These are phyloP conservation scores for Xylariomycetidae sp. DNA, from an alignment of 2,329 filamentous ascomycete species.

Conservation along the genomic window DNA sequence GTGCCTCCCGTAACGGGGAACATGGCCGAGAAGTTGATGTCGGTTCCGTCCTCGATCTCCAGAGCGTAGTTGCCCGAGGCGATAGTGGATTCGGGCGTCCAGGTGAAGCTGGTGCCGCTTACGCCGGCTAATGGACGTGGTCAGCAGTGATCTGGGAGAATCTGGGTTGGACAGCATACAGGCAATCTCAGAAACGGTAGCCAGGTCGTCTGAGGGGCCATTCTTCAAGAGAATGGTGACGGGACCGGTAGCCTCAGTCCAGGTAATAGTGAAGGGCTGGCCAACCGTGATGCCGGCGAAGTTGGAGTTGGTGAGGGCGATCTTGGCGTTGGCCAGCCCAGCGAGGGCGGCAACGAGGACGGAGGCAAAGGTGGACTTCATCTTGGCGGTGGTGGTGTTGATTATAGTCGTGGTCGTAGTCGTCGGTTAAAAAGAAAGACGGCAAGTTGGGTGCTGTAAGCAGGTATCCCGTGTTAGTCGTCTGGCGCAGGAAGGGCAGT, in stretches of 20 bases:
- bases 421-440: constrained; percentile 12
- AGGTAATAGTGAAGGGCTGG: constrained; percentile 37
- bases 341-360: constrained; percentile 25
- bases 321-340: constrained; percentile 25
- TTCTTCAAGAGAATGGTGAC: constrained; percentile 37
- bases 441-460: too few species aligned
- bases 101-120: constrained; percentile 31
- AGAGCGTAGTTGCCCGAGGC: constrained; percentile 38
- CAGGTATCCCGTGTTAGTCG: too few species aligned
- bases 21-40: constrained; percentile 38
- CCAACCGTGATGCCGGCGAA: constrained; percentile 30
- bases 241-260: constrained; percentile 32
- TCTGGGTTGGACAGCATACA: too few species aligned
- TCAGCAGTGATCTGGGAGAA: too few species aligned
- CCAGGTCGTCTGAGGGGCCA: constrained; percentile 31
- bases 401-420: constrained; percentile 11
- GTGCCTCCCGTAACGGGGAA: constrained; percentile 29
- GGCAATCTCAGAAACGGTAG: constrained; percentile 28
- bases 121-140: constrained; percentile 24
- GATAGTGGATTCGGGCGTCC: constrained; percentile 31
- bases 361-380: constrained; percentile 26
- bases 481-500: too few species aligned
- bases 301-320: constrained; percentile 29
- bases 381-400: constrained; percentile 21
- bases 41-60: constrained; percentile 34